phyloP scores from a whole-genome alignment of 805 yeast species.

The Wickerhamiella australiensis region DNA sequence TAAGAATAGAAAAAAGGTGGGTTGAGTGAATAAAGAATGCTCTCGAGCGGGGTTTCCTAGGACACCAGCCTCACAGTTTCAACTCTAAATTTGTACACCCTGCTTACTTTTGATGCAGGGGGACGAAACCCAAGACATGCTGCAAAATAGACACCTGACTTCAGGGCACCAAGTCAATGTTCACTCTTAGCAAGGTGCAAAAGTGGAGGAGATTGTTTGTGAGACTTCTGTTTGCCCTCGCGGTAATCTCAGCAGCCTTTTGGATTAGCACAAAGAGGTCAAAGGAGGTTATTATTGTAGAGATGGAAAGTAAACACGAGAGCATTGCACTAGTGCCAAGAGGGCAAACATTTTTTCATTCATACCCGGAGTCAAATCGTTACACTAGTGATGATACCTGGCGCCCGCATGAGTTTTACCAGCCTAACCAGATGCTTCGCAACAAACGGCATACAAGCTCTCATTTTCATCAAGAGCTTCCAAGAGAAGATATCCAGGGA shows the following conservation, averaged over 20 bases:
- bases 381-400: constrained; percentile 25
- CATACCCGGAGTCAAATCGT: constrained; percentile 23
- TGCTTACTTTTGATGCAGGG: constrained; percentile 5
- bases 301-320: background rate
- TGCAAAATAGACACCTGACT: background rate
- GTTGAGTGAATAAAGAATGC: no score
- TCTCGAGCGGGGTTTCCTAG: no score
- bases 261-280: constrained; percentile 8
- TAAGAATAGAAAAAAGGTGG: no score
- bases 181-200: constrained; percentile 6
- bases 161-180: background rate
- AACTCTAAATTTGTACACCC: background rate
- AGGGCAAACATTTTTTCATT: constrained; percentile 23
- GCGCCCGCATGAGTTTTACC: constrained; percentile 22
- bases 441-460: constrained; percentile 6
- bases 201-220: constrained; percentile 8
- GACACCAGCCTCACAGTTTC: background rate
- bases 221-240: constrained; percentile 4
- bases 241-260: constrained; percentile 2
- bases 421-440: constrained; percentile 4
- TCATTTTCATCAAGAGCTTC: constrained; percentile 12
- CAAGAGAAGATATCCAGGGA: constrained; percentile 4
- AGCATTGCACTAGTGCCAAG: constrained; percentile 12
- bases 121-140: constrained; percentile 5
- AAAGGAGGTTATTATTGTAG: background rate